Evolutionary conservation across 768 basidiomycete genomes (phyloP).

Genomic region (Lactarius vividus): DNA sequence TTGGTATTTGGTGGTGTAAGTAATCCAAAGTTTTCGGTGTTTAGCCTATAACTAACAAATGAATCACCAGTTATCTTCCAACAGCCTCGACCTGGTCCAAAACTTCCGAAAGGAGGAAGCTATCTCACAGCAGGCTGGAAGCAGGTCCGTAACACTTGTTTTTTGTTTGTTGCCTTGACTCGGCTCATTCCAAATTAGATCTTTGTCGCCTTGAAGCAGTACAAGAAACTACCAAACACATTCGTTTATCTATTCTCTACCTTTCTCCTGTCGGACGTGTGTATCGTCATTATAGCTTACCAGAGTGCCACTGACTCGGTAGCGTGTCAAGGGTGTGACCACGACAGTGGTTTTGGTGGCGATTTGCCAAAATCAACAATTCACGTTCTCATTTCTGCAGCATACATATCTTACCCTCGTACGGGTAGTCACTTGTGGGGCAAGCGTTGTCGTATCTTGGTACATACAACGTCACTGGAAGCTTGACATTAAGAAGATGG

Average conservation of each 20-base stretch:
- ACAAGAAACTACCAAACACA: constrained; percentile 75
- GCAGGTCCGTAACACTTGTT: constrained; percentile 45
- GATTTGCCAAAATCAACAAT: constrained; percentile 80
- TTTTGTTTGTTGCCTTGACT: not conserved
- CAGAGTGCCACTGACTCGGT: not conserved
- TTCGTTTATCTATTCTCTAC: constrained; percentile 75
- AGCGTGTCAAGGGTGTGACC: constrained; percentile 58
- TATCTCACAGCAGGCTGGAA: constrained; percentile 87
- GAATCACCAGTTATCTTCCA: constrained; percentile 67
- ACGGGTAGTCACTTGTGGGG: constrained; percentile 72
- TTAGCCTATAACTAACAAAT: not conserved
- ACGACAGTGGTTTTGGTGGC: constrained; percentile 73
- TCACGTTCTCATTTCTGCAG: constrained; percentile 76
- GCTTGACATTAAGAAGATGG: constrained; percentile 80
- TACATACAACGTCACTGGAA: constrained; percentile 79
- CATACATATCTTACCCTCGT: constrained; percentile 76
- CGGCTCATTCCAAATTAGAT: constrained; percentile 45
- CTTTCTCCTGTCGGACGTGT: constrained; percentile 76
- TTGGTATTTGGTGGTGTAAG: constrained; percentile 89
- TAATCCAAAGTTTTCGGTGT: constrained; percentile 1
- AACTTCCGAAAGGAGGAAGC: constrained; percentile 69
- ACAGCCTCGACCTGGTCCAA: constrained; percentile 77
- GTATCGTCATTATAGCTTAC: constrained; percentile 28
- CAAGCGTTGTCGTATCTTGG: constrained; percentile 75
- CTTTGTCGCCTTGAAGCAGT: constrained; percentile 72